Evolutionary conservation across 495 filamentous ascomycete species (phyloP).

Genomic region (Amphirosellinia nigrospora): DNA sequence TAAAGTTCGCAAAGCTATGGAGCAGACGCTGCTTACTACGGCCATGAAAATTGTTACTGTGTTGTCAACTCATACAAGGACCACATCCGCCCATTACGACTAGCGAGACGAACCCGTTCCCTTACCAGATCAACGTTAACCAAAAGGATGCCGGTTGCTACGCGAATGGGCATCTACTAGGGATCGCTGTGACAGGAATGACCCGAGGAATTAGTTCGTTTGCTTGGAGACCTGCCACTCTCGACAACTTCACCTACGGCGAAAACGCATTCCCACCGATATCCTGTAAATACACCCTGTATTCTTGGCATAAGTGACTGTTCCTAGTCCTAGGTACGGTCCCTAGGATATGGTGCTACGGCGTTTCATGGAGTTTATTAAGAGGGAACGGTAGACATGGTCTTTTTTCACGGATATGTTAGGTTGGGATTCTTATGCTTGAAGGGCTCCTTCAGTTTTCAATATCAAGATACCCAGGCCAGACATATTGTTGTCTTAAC

Average conservation of each 20-base stretch:
- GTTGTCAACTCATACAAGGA: constrained; percentile 86
- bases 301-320: not conserved
- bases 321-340: constrained; percentile 1
- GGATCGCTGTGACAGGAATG: not conserved
- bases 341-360: constrained; percentile 8
- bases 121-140: constrained; percentile 88
- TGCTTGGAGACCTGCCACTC: not conserved
- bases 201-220: constrained; percentile 6
- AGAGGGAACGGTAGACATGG: constrained; percentile 23
- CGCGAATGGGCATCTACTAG: constrained; percentile 78
- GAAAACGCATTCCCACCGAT: constrained; percentile 2
- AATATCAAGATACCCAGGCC: constrained; percentile 27
- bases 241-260: too few species aligned
- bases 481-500: not conserved
- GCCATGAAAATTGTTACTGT: constrained; percentile 85
- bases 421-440: constrained; percentile 12
- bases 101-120: constrained; percentile 90
- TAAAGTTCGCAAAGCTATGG: constrained; percentile 88
- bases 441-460: constrained; percentile 21
- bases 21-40: constrained; percentile 80
- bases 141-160: constrained; percentile 76
- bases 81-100: constrained; percentile 96
- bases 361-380: constrained; percentile 29
- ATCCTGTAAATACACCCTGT: constrained; percentile 13
- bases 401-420: constrained; percentile 13